These are phyloP conservation scores for Phytopythium ostracodes DNA, from an alignment of 352 stramenopile species.

Conservation along the genomic window DNA sequence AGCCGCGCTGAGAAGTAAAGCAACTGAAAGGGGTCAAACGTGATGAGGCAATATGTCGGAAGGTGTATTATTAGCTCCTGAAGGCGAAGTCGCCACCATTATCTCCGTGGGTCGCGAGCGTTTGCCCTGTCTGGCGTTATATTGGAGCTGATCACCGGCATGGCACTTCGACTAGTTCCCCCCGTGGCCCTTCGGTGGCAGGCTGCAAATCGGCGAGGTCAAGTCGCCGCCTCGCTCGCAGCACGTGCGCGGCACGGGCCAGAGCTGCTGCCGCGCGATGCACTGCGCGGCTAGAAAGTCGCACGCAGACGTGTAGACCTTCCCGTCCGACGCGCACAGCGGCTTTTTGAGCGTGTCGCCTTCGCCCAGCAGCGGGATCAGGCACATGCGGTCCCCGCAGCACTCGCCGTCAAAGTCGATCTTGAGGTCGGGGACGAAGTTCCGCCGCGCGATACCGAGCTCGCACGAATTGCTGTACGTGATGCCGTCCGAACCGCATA, in stretches of 20 bases:
- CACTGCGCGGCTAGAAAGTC: conserved; percentile 2
- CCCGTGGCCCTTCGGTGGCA: not conserved
- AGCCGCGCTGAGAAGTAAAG: too few species aligned
- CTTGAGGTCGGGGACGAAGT: conserved; percentile 16
- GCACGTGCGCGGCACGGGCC: not conserved
- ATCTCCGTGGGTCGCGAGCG: not conserved
- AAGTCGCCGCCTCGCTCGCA: not conserved
- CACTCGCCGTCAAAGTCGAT: conserved; percentile 22
- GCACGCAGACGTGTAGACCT: conserved; percentile 13
- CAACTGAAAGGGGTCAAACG: not conserved
- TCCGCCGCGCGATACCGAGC: conserved; percentile 22
- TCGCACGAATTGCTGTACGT: conserved; percentile 21
- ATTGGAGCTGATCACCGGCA: not conserved
- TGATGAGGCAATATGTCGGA: not conserved
- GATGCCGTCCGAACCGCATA: conserved; percentile 16
- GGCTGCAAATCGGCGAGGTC: not conserved
- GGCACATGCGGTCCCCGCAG: conserved; percentile 10
- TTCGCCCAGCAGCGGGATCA: not conserved
- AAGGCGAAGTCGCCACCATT: not conserved
- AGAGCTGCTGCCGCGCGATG: conserved; percentile 3
- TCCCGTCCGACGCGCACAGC: conserved; percentile 5
- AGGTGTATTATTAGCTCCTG: not conserved
- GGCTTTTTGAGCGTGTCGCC: not conserved
- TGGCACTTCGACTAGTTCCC: not conserved
- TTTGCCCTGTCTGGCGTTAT: too few species aligned